Conservation (phyloP, 1,139 yeast genomes). For the Petasospora fabianii region DNA sequence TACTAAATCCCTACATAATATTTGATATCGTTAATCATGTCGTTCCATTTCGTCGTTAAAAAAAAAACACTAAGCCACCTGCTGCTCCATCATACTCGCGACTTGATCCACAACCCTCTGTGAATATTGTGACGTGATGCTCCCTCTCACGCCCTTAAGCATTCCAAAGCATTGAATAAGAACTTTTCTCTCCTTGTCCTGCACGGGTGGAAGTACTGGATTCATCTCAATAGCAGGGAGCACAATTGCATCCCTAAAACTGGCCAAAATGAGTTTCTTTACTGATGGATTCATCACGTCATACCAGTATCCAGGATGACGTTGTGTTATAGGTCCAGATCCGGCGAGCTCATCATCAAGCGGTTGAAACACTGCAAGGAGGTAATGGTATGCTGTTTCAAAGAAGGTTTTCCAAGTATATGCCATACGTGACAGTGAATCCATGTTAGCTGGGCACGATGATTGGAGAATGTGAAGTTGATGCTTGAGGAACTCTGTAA, state of each 20-base stretch:
- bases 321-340: conserved; percentile 28
- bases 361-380: conserved; percentile 59
- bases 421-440: conserved; percentile 11
- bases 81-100: conserved; percentile 16
- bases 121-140: conserved; percentile 44
- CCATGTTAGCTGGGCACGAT: conserved; percentile 28
- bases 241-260: conserved; percentile 48
- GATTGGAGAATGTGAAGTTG: conserved; percentile 44
- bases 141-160: conserved; percentile 41
- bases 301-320: conserved; percentile 35
- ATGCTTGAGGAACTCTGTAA: conserved; percentile 42
- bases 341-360: conserved; percentile 49
- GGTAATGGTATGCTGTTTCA: conserved; percentile 48
- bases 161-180: conserved; percentile 56
- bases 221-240: conserved; percentile 43
- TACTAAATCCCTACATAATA: too few relatives aligned
- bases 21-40: too few relatives aligned
- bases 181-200: conserved; percentile 33
- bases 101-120: conserved; percentile 48
- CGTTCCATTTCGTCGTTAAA: too few relatives aligned
- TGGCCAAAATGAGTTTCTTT: conserved; percentile 34
- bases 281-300: conserved; percentile 25
- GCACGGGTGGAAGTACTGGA: conserved; percentile 31
- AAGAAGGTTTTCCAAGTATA: conserved; percentile 55
- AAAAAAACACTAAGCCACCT: conserved; percentile 1